Evolutionary conservation across 139 green algal species (phyloP).

Genomic region (Nannochloris sp.): DNA sequence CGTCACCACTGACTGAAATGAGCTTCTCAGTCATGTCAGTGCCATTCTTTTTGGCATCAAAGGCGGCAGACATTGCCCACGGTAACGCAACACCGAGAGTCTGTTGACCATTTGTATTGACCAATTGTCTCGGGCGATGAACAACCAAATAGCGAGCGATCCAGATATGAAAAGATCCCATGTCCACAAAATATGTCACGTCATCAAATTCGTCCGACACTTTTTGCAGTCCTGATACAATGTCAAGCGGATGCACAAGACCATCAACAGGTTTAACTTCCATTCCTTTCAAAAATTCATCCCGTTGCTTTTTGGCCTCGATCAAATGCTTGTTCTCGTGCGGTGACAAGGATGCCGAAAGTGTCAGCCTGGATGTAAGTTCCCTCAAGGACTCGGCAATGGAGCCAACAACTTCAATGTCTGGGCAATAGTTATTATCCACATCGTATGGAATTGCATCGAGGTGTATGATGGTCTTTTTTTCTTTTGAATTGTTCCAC

Average conservation of each 20-base stretch:
- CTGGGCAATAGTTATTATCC: slow-evolving; percentile 12
- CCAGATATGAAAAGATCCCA: slow-evolving; percentile 14
- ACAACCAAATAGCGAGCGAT: slow-evolving; percentile 8
- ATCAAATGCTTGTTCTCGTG: background rate
- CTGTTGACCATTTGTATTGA: slow-evolving; percentile 13
- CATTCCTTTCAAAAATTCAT: background rate
- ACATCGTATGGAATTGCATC: slow-evolving; percentile 5
- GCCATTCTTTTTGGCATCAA: slow-evolving; percentile 13
- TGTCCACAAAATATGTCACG: slow-evolving; percentile 8
- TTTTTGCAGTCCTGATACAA: background rate
- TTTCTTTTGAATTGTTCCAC: slow-evolving; percentile 2
- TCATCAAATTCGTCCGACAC: background rate
- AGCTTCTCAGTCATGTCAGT: slow-evolving; percentile 10
- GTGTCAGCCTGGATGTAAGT: slow-evolving; percentile 5
- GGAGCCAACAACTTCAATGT: slow-evolving; percentile 14
- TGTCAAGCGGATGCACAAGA: background rate
- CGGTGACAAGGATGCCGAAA: background rate
- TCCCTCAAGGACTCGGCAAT: slow-evolving; percentile 1
- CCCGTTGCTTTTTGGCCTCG: background rate
- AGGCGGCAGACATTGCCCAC: slow-evolving; percentile 10
- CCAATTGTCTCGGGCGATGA: slow-evolving; percentile 10
- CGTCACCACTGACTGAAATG: slow-evolving; percentile 8
- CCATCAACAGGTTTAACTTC: background rate
- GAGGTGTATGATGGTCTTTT: slow-evolving; percentile 14
- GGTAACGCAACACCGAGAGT: slow-evolving; percentile 10